phyloP scores from a whole-genome alignment of 208 protist genomes.

The Phytomonas francai region DNA sequence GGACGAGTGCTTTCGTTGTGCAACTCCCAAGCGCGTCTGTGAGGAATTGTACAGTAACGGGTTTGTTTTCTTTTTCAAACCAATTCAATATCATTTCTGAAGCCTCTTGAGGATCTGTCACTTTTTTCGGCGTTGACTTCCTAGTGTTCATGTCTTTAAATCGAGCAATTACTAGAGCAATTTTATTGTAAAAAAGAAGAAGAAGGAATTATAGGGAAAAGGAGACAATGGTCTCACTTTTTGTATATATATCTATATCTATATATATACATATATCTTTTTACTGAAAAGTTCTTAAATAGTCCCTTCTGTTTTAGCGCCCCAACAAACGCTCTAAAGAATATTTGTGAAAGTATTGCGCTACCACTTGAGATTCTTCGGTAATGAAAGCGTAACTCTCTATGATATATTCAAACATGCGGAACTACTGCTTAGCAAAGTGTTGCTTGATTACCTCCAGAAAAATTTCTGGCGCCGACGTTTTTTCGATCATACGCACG shows the following conservation, averaged over 20 bases:
- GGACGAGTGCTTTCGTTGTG: constrained; percentile 60
- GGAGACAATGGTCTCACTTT: neutral
- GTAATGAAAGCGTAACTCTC: neutral
- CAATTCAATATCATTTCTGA: constrained; percentile 45
- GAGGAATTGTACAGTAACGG: constrained; percentile 69
- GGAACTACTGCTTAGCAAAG: neutral
- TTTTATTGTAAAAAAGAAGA: constrained; percentile 9
- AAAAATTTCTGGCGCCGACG: neutral
- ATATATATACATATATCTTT: constrained; percentile 7
- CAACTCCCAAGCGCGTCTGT: constrained; percentile 82
- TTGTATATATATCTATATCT: constrained; percentile 7
- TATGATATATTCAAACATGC: neutral
- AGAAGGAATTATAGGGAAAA: neutral
- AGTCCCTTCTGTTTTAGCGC: neutral
- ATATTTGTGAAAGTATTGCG: neutral
- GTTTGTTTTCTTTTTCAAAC: constrained; percentile 81
- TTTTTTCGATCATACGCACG: neutral
- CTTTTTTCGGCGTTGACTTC: constrained; percentile 30
- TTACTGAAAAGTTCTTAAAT: neutral
- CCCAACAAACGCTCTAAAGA: neutral
- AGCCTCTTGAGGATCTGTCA: constrained; percentile 41
- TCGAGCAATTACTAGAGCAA: neutral
- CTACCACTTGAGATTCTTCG: neutral
- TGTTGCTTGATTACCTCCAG: too few species aligned
- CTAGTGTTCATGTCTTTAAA: constrained; percentile 18